Evolutionary conservation across 306 rosid genomes (phyloP), one percentile per base, ranked within the genome.

Genomic region (Fragaria vesca): DNA sequence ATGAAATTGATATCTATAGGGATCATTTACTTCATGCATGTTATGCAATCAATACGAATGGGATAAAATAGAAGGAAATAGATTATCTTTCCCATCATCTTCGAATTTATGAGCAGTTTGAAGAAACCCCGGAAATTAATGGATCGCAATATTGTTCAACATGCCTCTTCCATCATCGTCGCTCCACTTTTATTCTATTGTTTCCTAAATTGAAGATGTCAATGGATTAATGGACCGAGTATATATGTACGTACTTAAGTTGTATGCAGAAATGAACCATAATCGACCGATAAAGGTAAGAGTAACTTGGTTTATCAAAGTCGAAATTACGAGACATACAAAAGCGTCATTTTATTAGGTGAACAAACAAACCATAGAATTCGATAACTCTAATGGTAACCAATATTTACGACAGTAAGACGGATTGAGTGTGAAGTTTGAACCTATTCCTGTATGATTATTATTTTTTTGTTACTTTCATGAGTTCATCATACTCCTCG

Each of bases 21-120:
- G 47, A 17, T 66, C 71, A 66, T 66, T 2, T 36, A 8, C 16
- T 8, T 66, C 47, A 38, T 66, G 71, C 71, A 68, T 68, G 72
- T 68, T 68, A 5, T 68, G 52, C 72, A 68, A 68, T 68, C 34
- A 68, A 68, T 68, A 68, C 46, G 10, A 66, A 8, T 32, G 69
- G 18, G 40, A 61, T 28, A 28, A 61, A 61, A 28, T 61, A 28
- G 2, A 12, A 61, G 40, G 32, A 9, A 57, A 57, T 21, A 21
- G 16, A 21, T 57, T 57, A 21, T 57, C 5, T 21, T 57, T 10
- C 32, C 63, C 16, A 55, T 55, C 28, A n/a, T 55, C 12, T 55
- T 63, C 8, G 4, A 62, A 32, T 65, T 38, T 38, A 66, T 38
- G 11, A 38, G 12, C 70, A 8, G 28, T 36, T 66, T 66, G 70